Evolutionary conservation across 1,284 basidiomycete genomes (phyloP), one percentile per base, ranked within the genome.

Genomic region (Melampsora americana): DNA sequence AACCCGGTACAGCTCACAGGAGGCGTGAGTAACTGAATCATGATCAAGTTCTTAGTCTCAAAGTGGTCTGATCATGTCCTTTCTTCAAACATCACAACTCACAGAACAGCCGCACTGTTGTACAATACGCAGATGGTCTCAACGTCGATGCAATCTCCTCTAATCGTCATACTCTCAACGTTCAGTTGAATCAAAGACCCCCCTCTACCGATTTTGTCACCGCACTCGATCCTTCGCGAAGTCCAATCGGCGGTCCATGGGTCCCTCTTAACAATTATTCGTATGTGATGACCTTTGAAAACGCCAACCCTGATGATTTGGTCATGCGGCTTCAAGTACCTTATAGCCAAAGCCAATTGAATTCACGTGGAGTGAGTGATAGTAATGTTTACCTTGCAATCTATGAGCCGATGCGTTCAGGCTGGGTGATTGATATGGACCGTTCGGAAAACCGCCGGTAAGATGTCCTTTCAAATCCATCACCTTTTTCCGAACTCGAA

Each of bases 361-460:
- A 32, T 39, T 28, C 60, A n/a, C 30, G 32, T 6, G 70, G 62
- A 12, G 32, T 39, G 30, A n/a, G 50, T 23, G 70, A 73, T 73
- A 46, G 62, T 39, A 64, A 73, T 12, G 62, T 66, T 39, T 73
- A 65, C 23, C 32, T 73, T 32, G 70, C 61, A 16, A 23, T 65
- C 16, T 73, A 35, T 42, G 62, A 73, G 50, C 61, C 70, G 7
- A 66, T 64, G 61, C 61, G 70, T 48, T 26, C 46, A 35, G 70
- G 70, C 50, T 73, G 70, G 70, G 61, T 73, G 9, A 64, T 73
- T 9, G 70, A 73, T 66, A 59, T 64, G 39, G 70, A 73, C 48
- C 64, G 62, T 44, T 53, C 62, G 35, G 61, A 73, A 39, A 59
- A n/a, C 26, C 48, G 48, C 23, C 62, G 70, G 70, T 66, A 44